phyloP scores from a whole-genome alignment of 495 filamentous ascomycete genomes.

The Aspergillus sclerotiicarbonarius region DNA sequence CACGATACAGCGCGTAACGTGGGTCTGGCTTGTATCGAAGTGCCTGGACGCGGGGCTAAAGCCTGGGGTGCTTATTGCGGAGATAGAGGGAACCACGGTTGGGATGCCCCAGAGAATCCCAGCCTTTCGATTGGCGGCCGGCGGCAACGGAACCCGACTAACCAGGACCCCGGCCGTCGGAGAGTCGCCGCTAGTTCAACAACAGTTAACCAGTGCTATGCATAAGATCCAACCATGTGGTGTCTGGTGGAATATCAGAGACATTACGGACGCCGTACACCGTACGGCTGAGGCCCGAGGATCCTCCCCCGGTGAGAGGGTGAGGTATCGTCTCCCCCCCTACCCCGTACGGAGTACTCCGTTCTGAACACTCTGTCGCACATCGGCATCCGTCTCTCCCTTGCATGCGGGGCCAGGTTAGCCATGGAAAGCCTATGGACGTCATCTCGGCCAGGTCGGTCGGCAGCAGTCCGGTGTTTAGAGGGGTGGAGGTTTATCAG shows the following conservation, averaged over 20 bases:
- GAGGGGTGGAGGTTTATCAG: not conserved
- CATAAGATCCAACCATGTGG: not conserved
- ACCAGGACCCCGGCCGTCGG: not conserved
- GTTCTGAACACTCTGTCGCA: not conserved
- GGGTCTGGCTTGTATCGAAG: not conserved
- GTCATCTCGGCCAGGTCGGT: not conserved
- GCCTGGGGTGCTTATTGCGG: not conserved
- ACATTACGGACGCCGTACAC: not conserved
- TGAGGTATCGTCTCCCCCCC: not conserved
- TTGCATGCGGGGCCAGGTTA: not conserved
- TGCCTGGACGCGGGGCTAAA: not conserved
- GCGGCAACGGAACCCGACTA: not conserved
- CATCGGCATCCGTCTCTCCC: not conserved
- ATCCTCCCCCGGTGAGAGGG: not conserved
- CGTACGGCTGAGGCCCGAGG: not conserved
- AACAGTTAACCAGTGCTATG: not conserved
- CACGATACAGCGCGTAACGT: not conserved
- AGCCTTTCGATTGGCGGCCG: not conserved
- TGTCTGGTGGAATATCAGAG: not conserved
- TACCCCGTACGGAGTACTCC: not conserved
- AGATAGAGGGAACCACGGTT: not conserved
- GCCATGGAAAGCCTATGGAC: not conserved
- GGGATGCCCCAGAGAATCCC: not conserved
- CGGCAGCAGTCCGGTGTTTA: not conserved
- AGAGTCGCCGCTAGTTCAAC: not conserved